These are phyloP conservation scores for Aegilops umbellulata DNA, from an alignment of 176 grass and related monocot species.

Conservation along the genomic window DNA sequence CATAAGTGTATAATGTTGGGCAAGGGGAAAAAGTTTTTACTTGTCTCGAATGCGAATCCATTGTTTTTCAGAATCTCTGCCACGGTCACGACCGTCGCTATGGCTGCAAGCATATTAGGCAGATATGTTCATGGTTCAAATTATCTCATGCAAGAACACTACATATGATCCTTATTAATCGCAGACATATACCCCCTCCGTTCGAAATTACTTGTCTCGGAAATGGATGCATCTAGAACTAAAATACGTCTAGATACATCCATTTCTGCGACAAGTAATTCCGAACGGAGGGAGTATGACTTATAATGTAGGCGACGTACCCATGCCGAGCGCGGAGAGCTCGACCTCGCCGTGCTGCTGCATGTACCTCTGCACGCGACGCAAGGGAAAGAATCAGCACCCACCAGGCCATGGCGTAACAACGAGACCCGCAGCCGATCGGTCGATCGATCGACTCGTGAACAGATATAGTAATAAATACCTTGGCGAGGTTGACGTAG, in stretches of 20 bases:
- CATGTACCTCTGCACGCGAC: constrained; percentile 66
- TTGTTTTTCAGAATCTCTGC: constrained; percentile 85
- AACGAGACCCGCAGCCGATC: neutral
- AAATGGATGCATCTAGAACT: too few species aligned
- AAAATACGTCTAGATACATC: too few species aligned
- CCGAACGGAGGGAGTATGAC: too few species aligned
- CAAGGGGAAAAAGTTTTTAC: constrained; percentile 22
- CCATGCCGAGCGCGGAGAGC: constrained; percentile 84
- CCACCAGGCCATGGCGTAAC: neutral
- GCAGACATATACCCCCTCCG: neutral
- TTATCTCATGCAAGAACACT: neutral
- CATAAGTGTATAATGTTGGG: neutral
- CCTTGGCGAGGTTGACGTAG: constrained; percentile 92
- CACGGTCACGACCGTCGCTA: constrained; percentile 61
- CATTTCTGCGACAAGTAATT: too few species aligned
- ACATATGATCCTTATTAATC: too few species aligned
- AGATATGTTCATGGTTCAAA: neutral
- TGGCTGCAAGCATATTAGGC: constrained; percentile 46
- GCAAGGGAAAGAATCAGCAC: neutral
- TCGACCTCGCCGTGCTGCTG: constrained; percentile 72
- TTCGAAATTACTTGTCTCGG: too few species aligned
- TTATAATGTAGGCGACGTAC: constrained; percentile 19
- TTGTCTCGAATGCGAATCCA: constrained; percentile 63
- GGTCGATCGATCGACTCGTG: neutral
- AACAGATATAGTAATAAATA: neutral